Evolutionary conservation across 2,329 filamentous ascomycete species (phyloP).

Genomic region (Scortechinia acanthostroma): DNA sequence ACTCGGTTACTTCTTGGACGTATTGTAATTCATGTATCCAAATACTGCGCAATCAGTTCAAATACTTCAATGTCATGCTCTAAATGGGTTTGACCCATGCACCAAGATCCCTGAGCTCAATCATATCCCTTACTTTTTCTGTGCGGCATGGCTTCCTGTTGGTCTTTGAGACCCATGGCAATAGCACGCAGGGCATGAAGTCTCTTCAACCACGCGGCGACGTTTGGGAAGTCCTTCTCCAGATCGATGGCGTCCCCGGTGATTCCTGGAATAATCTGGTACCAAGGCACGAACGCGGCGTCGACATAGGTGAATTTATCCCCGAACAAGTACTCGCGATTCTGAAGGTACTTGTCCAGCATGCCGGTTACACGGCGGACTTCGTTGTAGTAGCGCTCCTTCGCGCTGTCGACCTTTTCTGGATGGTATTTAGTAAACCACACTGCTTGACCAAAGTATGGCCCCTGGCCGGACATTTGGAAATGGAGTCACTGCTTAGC

Average conservation of each 20-base stretch:
- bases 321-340: conserved; percentile 26
- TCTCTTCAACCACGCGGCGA: conserved; percentile 17
- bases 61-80: too few relatives aligned
- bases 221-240: conserved; percentile 15
- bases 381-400: conserved; percentile 36
- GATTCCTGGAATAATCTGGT: conserved; percentile 6
- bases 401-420: conserved; percentile 32
- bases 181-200: conserved; percentile 15
- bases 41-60: too few relatives aligned
- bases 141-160: background rate
- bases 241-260: conserved; percentile 10
- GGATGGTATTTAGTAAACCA: conserved; percentile 26
- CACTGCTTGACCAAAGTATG: conserved; percentile 30
- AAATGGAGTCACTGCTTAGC: conserved; percentile 32
- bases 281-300: conserved; percentile 22
- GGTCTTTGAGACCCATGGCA: conserved; percentile 9
- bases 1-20: too few relatives aligned
- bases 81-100: too few relatives aligned
- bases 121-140: too few relatives aligned
- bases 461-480: conserved; percentile 32
- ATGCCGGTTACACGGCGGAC: conserved; percentile 34
- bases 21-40: too few relatives aligned
- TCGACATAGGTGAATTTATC: conserved; percentile 31
- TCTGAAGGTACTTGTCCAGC: conserved; percentile 27
- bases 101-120: too few relatives aligned